Evolutionary conservation across 2,329 filamentous ascomycete species (phyloP).

Genomic region (Penicillium sp.): DNA sequence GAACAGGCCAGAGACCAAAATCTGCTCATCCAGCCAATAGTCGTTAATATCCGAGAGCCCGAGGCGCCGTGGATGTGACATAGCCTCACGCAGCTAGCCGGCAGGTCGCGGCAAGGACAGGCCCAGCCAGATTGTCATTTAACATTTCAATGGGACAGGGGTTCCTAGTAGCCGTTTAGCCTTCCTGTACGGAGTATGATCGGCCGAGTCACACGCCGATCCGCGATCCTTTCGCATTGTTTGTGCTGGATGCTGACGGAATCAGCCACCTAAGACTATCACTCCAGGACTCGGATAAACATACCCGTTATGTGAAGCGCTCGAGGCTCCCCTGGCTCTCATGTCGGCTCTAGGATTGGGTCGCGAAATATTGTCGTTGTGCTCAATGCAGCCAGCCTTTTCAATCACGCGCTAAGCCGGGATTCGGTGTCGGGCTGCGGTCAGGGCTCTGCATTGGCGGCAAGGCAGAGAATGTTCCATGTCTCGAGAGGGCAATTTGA

Average conservation of each 20-base stretch:
- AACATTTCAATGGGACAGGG: slow-evolving; percentile 1
- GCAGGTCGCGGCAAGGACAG: slow-evolving; percentile 17
- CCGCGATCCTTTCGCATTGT: background rate
- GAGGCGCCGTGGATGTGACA: slow-evolving; percentile 16
- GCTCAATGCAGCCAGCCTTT: slow-evolving; percentile 30
- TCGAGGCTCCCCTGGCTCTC: too few species aligned
- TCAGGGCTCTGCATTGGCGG: slow-evolving; percentile 15
- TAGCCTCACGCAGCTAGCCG: slow-evolving; percentile 29
- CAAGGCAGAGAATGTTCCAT: slow-evolving; percentile 6
- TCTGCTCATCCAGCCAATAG: slow-evolving; percentile 13
- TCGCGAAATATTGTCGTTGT: slow-evolving; percentile 1
- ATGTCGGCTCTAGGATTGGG: background rate
- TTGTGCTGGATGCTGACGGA: background rate
- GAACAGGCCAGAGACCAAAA: slow-evolving; percentile 10
- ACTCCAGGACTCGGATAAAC: background rate
- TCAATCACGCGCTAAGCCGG: slow-evolving; percentile 31
- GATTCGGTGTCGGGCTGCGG: slow-evolving; percentile 21
- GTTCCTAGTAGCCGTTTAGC: slow-evolving; percentile 13
- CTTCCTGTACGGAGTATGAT: slow-evolving; percentile 2
- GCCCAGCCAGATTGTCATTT: slow-evolving; percentile 3
- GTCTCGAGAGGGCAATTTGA: slow-evolving; percentile 8
- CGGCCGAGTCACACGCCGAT: background rate
- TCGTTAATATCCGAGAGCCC: background rate
- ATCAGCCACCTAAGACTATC: background rate
- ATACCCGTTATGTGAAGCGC: background rate